phyloP scores from a whole-genome alignment of 2,329 filamentous ascomycete species.

The Trichoderma afroharzianum region DNA sequence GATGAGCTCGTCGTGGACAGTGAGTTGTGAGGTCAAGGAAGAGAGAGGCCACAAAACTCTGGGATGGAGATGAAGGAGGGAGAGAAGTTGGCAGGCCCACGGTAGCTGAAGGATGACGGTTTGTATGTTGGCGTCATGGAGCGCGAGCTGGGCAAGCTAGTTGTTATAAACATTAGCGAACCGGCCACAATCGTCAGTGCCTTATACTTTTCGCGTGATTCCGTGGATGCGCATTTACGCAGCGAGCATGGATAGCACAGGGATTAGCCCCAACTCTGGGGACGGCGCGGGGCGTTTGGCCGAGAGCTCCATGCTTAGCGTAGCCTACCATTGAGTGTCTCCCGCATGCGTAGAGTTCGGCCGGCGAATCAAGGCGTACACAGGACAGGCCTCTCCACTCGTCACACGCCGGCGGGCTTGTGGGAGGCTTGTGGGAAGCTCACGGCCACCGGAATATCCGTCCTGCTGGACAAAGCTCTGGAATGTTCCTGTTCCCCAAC shows the following conservation, averaged over 20 bases:
- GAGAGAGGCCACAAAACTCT: constrained; percentile 28
- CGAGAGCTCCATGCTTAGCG: constrained; percentile 19
- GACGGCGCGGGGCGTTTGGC: constrained; percentile 19
- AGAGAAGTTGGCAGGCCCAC: constrained; percentile 21
- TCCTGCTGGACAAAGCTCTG: constrained; percentile 1
- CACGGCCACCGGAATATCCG: constrained; percentile 10
- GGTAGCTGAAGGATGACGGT: constrained; percentile 24
- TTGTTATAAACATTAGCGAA: constrained; percentile 17
- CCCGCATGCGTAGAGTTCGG: background rate
- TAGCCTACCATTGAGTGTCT: constrained; percentile 4
- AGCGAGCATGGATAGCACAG: constrained; percentile 13
- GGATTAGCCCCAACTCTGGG: constrained; percentile 18
- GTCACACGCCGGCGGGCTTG: constrained; percentile 1
- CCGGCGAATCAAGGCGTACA: background rate
- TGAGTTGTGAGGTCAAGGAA: constrained; percentile 29
- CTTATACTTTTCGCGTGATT: constrained; percentile 14
- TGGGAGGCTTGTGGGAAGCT: background rate
- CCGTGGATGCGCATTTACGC: background rate
- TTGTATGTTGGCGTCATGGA: constrained; percentile 47
- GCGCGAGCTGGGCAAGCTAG: constrained; percentile 51
- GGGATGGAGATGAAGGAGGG: constrained; percentile 28
- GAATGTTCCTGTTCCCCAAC: constrained; percentile 13
- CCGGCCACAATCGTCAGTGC: constrained; percentile 12
- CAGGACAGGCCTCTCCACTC: constrained; percentile 1
- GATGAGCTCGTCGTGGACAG: constrained; percentile 40